These are phyloP conservation scores for Quercus ilex DNA, from an alignment of 306 rosid species.

Conservation along the genomic window DNA sequence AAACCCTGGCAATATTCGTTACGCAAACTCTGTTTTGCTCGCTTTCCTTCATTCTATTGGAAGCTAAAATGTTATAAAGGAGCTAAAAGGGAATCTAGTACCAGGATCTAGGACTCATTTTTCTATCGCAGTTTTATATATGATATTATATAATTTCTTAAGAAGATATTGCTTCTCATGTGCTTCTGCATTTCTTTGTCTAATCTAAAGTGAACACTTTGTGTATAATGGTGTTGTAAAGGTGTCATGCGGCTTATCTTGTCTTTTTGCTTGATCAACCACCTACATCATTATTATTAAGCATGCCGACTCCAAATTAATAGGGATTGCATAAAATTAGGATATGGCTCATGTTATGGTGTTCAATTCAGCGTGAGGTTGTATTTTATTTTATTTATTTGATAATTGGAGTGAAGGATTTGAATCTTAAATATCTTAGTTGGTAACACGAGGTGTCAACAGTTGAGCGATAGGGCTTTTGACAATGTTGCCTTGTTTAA, in stretches of 20 bases:
- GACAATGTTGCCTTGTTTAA: too few species aligned
- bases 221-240: neutral
- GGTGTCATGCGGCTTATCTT: slow-evolving; percentile 23
- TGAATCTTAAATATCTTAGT: too few species aligned
- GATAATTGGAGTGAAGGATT: too few species aligned
- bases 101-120: neutral
- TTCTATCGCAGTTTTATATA: neutral
- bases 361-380: too few species aligned
- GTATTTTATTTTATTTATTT: too few species aligned
- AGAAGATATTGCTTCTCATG: slow-evolving; percentile 16
- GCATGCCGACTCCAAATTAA: slow-evolving; percentile 34
- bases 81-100: too few species aligned
- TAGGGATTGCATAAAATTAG: slow-evolving; percentile 5
- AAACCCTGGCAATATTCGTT: too few species aligned
- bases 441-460: too few species aligned
- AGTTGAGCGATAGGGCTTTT: fast-evolving
- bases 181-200: slow-evolving; percentile 16
- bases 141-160: neutral
- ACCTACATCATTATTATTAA: slow-evolving; percentile 31
- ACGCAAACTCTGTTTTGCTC: too few species aligned
- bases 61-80: too few species aligned
- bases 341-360: neutral
- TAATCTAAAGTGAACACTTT: neutral
- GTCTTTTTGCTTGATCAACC: slow-evolving; percentile 25
- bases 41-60: too few species aligned